Evolutionary conservation across 768 basidiomycete genomes (phyloP).

Genomic region (Suillus clintonianus): DNA sequence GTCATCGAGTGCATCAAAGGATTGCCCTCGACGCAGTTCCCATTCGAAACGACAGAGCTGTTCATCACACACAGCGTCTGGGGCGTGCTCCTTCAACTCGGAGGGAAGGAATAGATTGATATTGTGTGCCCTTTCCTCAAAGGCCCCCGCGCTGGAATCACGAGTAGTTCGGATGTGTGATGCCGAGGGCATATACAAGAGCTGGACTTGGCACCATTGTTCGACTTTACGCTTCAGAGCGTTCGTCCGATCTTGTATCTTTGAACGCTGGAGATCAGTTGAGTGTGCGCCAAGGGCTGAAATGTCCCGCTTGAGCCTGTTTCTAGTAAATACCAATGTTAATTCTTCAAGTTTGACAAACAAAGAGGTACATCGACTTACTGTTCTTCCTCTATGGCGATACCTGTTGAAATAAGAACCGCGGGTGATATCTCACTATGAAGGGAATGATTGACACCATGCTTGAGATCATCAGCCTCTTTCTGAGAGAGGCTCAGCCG

Average conservation of each 20-base stretch:
- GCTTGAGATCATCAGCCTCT: slow-evolving; percentile 1
- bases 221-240: slow-evolving; percentile 24
- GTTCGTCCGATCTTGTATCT: slow-evolving; percentile 26
- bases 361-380: slow-evolving; percentile 1
- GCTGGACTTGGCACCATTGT: slow-evolving; percentile 28
- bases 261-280: slow-evolving; percentile 30
- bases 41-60: slow-evolving; percentile 6
- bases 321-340: too few relatives aligned
- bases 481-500: slow-evolving; percentile 10
- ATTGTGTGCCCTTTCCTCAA: background rate
- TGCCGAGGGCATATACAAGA: slow-evolving; percentile 28
- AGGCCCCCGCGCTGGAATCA: too few relatives aligned
- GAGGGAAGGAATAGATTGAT: background rate
- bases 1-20: slow-evolving; percentile 8
- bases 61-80: background rate
- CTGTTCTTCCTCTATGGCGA: slow-evolving; percentile 20
- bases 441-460: background rate
- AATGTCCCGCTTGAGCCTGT: background rate
- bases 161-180: background rate
- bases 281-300: slow-evolving; percentile 16
- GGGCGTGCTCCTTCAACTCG: background rate
- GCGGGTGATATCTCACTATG: slow-evolving; percentile 7
- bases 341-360: background rate
- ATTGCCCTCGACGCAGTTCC: slow-evolving; percentile 19
- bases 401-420: slow-evolving; percentile 8